These are phyloP conservation scores for Beauveria varroae DNA, from an alignment of 2,329 filamentous ascomycete species.

Conservation along the genomic window DNA sequence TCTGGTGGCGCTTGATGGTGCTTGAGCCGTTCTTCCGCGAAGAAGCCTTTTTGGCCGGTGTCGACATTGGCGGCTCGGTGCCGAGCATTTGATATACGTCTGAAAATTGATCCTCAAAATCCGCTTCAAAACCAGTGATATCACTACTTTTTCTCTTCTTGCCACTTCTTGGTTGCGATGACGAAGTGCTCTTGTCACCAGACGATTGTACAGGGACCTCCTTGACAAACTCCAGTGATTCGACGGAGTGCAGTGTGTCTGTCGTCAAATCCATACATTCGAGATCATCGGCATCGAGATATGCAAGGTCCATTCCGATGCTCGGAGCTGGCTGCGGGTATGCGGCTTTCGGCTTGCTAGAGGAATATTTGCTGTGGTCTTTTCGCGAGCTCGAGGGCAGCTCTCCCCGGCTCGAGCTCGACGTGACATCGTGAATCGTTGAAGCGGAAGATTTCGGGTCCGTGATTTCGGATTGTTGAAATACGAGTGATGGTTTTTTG, in stretches of 20 bases:
- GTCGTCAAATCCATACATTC: conserved; percentile 35
- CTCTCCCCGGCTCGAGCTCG: neutral
- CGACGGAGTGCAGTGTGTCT: conserved; percentile 26
- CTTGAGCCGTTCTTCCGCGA: neutral
- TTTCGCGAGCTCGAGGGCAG: conserved; percentile 2
- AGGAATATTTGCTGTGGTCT: conserved; percentile 18
- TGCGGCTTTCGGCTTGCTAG: conserved; percentile 20
- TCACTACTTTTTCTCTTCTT: conserved; percentile 48
- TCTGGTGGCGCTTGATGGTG: conserved; percentile 7
- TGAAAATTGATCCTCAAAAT: conserved; percentile 40
- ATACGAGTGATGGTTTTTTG: conserved; percentile 37
- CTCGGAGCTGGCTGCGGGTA: conserved; percentile 13
- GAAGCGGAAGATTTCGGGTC: conserved; percentile 25
- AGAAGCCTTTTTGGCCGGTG: conserved; percentile 19
- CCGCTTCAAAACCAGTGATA: conserved; percentile 30
- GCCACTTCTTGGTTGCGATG: conserved; percentile 23
- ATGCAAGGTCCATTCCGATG: conserved; percentile 26
- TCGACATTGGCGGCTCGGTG: conserved; percentile 29
- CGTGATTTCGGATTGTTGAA: conserved; percentile 34
- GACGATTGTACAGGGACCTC: conserved; percentile 24
- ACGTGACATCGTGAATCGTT: neutral
- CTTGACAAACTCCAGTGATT: conserved; percentile 28
- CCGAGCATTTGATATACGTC: conserved; percentile 45
- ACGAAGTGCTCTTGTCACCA: neutral
- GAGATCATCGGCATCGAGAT: conserved; percentile 27